Evolutionary conservation across 2,329 filamentous ascomycete species (phyloP).

Genomic region (Hirsutella rhossiliensis): DNA sequence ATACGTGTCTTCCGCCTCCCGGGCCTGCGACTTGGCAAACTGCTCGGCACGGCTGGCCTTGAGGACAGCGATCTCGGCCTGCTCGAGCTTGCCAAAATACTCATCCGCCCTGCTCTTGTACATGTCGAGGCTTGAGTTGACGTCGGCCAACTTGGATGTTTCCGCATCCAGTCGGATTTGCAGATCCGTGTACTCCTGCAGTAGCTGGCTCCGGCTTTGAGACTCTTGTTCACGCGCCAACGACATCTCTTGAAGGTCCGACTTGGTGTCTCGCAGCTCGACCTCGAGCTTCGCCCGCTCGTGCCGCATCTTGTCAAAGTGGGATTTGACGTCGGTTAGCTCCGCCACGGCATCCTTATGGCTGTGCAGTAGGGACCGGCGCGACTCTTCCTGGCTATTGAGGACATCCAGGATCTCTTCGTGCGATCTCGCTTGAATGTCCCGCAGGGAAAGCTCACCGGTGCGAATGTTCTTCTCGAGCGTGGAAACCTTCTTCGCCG

Average conservation of each 20-base stretch:
- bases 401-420: conserved; percentile 89
- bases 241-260: conserved; percentile 72
- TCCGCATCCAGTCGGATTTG: conserved; percentile 90
- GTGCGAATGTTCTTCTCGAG: conserved; percentile 78
- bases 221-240: conserved; percentile 75
- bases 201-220: conserved; percentile 73
- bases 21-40: conserved; percentile 81
- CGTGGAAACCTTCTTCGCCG: conserved; percentile 79
- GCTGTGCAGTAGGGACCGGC: conserved; percentile 66
- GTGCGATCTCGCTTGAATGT: conserved; percentile 86
- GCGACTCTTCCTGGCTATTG: conserved; percentile 83
- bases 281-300: conserved; percentile 70
- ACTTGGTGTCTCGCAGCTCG: conserved; percentile 71
- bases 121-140: conserved; percentile 69
- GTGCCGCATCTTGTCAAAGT: conserved; percentile 79
- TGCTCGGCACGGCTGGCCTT: conserved; percentile 88
- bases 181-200: conserved; percentile 86
- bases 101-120: conserved; percentile 92
- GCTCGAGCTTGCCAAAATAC: conserved; percentile 94
- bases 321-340: conserved; percentile 72
- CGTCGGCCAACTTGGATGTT: conserved; percentile 71
- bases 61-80: conserved; percentile 89
- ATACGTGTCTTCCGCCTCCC: conserved; percentile 83
- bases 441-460: conserved; percentile 77
- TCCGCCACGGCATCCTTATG: conserved; percentile 81